These are phyloP conservation scores for Salmacisia buchloeana DNA, from an alignment of 1,284 basidiomycete species.

Conservation along the genomic window DNA sequence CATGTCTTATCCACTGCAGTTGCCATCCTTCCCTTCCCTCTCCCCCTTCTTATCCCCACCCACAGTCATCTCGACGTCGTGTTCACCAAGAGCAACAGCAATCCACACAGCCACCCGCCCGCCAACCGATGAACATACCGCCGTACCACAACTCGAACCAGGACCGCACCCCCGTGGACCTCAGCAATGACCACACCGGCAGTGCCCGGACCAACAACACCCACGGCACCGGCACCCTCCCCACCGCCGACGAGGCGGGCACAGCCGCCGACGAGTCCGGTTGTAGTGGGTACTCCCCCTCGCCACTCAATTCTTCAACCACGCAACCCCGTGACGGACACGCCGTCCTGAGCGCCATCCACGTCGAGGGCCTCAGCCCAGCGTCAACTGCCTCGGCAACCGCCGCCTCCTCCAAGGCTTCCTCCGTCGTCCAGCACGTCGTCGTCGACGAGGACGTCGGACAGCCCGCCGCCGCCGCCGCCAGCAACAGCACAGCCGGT, in stretches of 20 bases:
- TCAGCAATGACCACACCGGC: background rate
- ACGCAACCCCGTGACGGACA: too few relatives aligned
- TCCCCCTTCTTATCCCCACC: too few relatives aligned
- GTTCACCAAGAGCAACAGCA: too few relatives aligned
- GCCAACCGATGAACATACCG: constrained; percentile 3
- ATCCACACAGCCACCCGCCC: background rate
- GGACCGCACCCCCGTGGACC: background rate
- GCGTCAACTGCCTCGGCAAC: background rate
- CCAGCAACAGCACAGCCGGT: background rate
- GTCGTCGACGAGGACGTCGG: constrained; percentile 5
- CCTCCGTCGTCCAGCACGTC: constrained; percentile 9
- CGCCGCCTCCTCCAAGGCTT: background rate
- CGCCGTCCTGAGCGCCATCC: constrained; percentile 16
- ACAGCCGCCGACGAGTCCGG: constrained; percentile 27
- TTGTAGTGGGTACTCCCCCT: constrained; percentile 37
- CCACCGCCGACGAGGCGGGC: background rate
- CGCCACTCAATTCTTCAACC: background rate
- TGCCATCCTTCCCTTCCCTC: too few relatives aligned
- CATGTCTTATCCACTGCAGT: too few relatives aligned
- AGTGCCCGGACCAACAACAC: background rate
- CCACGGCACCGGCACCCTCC: background rate
- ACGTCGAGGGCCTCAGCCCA: background rate
- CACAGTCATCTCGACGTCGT: too few relatives aligned
- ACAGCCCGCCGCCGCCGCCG: background rate
- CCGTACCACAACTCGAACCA: background rate